phyloP scores from a whole-genome alignment of 345 rosid genomes.

The Erucastrum elatum region DNA sequence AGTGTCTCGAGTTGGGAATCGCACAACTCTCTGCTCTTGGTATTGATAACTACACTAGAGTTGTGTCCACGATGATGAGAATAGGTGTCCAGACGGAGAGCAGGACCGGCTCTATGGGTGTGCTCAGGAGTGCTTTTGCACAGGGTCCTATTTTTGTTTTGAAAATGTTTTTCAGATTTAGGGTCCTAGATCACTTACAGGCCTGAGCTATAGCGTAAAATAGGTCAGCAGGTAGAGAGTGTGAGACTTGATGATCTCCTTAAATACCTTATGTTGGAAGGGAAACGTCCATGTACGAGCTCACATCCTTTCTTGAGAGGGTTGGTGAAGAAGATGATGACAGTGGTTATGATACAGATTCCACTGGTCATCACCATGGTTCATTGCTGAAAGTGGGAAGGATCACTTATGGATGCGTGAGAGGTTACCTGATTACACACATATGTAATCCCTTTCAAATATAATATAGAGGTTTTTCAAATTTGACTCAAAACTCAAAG shows the following conservation, averaged over 20 bases:
- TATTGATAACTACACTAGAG: constrained; percentile 57
- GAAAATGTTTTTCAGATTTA: too few species aligned
- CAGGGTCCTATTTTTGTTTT: too few species aligned
- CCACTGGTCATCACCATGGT: constrained; percentile 39
- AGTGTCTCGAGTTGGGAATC: constrained; percentile 70
- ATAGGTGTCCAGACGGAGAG: constrained; percentile 58
- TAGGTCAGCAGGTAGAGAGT: constrained; percentile 60
- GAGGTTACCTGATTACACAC: too few species aligned
- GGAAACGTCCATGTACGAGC: constrained; percentile 66
- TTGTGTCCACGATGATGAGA: constrained; percentile 56
- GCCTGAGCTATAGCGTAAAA: constrained; percentile 65
- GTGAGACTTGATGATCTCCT: constrained; percentile 74
- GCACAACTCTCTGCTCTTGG: constrained; percentile 66
- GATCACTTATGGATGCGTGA: too few species aligned
- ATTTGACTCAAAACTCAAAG: too few species aligned
- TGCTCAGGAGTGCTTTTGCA: too few species aligned
- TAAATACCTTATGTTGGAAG: constrained; percentile 62
- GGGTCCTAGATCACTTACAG: background rate
- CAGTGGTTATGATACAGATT: background rate
- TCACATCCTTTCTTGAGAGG: constrained; percentile 59
- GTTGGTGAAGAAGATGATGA: constrained; percentile 61
- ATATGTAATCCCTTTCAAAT: background rate
- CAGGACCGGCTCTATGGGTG: too few species aligned
- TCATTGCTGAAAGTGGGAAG: constrained; percentile 76
- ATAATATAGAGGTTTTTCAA: too few species aligned